Evolutionary conservation across 1,139 yeast species (phyloP), one percentile per base, ranked within the genome.

Genomic region (Yamadazyma pseudoaaseri): DNA sequence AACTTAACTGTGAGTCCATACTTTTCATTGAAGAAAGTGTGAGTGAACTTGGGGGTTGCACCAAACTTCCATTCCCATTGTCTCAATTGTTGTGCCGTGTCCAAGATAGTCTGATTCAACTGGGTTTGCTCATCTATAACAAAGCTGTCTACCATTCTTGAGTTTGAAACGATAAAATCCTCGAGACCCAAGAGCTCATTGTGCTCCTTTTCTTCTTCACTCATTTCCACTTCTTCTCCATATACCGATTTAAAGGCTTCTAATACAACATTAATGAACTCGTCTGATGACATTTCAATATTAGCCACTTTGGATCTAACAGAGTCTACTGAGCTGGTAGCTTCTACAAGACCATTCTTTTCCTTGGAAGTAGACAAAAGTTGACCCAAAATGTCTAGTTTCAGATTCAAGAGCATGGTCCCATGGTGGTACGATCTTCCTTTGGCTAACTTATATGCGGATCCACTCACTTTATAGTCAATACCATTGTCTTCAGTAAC

Each of bases 351-450:
- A 0, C 83, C 78, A 26, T 70, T 57, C n/a, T 59, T 51, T 2
- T 58, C 47, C 8, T 60, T 60, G 26, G 68, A 69, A 1, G 38
- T 37, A 8, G 40, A 31, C 38, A 92, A 62, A 9, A 87, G 54
- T 17, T 76, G 65, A 2, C 79, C 66, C 40, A 92, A 64, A 1
- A 70, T 60, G 16, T 69, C 70, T 20, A 94, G 60, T 31, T 79
- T 66, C 38, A 95, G 81, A 36, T 75, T 64, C 13, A 94, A 63
- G 9, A 94, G 66, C 97, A 94, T 87, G 0, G 99, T 94, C 0
- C 97, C 98, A 60, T 94, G 99, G 54, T 94, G 98, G 46, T 90
- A 84, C 3, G 96, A 82, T 46, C 79, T 79, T 0, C 95, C 94
- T 33, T 76, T 75, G 8, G 95, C 80, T 13, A 94, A 70, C 52